Percentiles rank a stretch among this genome's conserved stretches.
Conservation (phyloP, 345 rosid species). For the Gossypium raimondii region DNA sequence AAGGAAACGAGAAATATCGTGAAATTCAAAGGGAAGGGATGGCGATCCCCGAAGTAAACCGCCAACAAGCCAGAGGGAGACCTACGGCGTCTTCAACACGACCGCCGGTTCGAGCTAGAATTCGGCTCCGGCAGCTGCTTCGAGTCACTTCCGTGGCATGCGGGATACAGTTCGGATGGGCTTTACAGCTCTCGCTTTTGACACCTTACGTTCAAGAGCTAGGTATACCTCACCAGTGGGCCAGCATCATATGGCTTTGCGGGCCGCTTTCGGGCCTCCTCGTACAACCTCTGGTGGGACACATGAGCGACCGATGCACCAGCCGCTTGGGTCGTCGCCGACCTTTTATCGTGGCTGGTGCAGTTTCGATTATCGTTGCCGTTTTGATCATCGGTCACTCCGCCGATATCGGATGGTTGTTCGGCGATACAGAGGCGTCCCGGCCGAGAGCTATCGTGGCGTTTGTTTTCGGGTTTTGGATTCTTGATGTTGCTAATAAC, state of each 20-base stretch:
- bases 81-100: constrained; percentile 22
- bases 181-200: constrained; percentile 86
- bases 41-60: constrained; percentile 31
- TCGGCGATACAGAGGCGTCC: constrained; percentile 52
- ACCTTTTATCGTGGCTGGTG: constrained; percentile 72
- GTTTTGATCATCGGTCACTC: constrained; percentile 74
- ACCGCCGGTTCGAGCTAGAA: constrained; percentile 31
- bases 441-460: constrained; percentile 72
- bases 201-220: constrained; percentile 97
- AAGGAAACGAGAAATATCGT: not conserved
- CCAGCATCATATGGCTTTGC: constrained; percentile 94
- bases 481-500: constrained; percentile 86
- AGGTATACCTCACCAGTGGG: constrained; percentile 95
- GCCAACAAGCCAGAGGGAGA: constrained; percentile 28
- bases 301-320: constrained; percentile 77
- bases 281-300: constrained; percentile 92
- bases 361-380: constrained; percentile 47
- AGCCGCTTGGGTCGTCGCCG: constrained; percentile 89
- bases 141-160: constrained; percentile 88
- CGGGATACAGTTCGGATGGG: constrained; percentile 99
- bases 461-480: constrained; percentile 89
- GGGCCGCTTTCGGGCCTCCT: constrained; percentile 91
- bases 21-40: constrained; percentile 1
- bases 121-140: constrained; percentile 59
- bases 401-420: constrained; percentile 85